A percentile compares a stretch with the other conserved stretches of the same genome.
Evolutionary conservation across 306 rosid genomes (phyloP).

Genomic region (Quercus cerris): DNA sequence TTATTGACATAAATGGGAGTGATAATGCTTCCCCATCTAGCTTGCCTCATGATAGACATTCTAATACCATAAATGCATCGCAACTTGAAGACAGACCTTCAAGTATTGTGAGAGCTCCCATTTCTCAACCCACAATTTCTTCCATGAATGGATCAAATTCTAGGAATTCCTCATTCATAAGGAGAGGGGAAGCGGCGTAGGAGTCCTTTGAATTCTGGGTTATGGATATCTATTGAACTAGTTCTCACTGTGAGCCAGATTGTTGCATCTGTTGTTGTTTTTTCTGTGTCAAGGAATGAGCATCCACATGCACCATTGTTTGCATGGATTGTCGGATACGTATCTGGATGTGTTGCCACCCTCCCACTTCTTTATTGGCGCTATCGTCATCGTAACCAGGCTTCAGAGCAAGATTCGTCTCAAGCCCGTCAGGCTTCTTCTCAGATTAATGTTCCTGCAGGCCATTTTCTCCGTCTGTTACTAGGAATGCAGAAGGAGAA

Average conservation of each 20-base stretch:
- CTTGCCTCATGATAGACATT: slow-evolving; percentile 47
- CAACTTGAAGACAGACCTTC: slow-evolving; percentile 53
- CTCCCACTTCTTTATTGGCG: slow-evolving; percentile 95
- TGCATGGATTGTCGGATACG: slow-evolving; percentile 92
- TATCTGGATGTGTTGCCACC: slow-evolving; percentile 85
- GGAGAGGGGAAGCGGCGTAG: slow-evolving; percentile 78
- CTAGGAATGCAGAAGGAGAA: slow-evolving; percentile 69
- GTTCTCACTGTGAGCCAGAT: slow-evolving; percentile 81
- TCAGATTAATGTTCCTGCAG: slow-evolving; percentile 66
- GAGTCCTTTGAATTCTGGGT: slow-evolving; percentile 86
- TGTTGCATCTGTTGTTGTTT: slow-evolving; percentile 69
- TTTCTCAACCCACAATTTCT: slow-evolving; percentile 39
- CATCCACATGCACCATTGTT: slow-evolving; percentile 77
- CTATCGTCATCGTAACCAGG: slow-evolving; percentile 68
- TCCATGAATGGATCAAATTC: slow-evolving; percentile 53
- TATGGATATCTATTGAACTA: slow-evolving; percentile 91
- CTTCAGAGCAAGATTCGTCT: slow-evolving; percentile 60
- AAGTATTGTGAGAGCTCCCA: slow-evolving; percentile 28
- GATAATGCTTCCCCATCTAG: slow-evolving; percentile 49
- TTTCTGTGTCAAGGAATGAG: slow-evolving; percentile 78
- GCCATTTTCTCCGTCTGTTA: slow-evolving; percentile 55
- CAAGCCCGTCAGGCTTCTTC: slow-evolving; percentile 73
- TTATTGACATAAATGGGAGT: slow-evolving; percentile 55
- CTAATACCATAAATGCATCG: slow-evolving; percentile 33
- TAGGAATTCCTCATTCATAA: slow-evolving; percentile 53